Percentiles rank a stretch among this genome's conserved stretches.
These are phyloP conservation scores for Suillus luteus DNA, from an alignment of 768 basidiomycete genomes.

Conservation along the genomic window DNA sequence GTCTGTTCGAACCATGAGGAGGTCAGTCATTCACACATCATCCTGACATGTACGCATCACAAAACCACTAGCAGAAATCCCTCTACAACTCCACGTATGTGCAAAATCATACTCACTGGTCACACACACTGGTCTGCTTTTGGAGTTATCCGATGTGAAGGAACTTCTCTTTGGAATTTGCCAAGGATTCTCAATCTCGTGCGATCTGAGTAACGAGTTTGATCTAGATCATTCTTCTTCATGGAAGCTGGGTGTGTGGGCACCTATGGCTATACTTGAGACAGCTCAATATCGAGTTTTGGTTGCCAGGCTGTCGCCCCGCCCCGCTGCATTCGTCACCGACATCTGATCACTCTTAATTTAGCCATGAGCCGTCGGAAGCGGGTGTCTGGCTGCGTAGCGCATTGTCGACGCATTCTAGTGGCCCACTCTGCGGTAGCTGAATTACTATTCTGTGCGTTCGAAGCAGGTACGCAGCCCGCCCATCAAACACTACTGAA, in stretches of 20 bases:
- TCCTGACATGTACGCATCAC: background rate
- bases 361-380: background rate
- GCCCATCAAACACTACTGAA: background rate
- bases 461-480: background rate
- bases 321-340: background rate
- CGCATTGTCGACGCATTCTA: background rate
- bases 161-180: constrained; percentile 2
- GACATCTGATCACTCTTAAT: background rate
- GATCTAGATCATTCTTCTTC: background rate
- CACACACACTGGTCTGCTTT: background rate
- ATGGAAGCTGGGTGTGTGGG: background rate
- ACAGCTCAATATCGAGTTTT: background rate
- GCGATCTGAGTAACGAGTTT: background rate
- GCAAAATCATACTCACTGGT: background rate
- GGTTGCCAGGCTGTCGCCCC: background rate
- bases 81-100: background rate
- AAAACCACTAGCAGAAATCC: background rate
- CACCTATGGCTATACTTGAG: background rate
- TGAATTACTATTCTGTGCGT: background rate
- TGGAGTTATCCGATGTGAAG: background rate
- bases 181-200: background rate
- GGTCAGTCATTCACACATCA: background rate
- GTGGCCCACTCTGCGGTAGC: background rate
- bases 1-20: background rate
- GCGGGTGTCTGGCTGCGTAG: background rate